Conservation (phyloP, 2,329 filamentous ascomycete species). For the Magnaporthiopsis rhizophila region DNA sequence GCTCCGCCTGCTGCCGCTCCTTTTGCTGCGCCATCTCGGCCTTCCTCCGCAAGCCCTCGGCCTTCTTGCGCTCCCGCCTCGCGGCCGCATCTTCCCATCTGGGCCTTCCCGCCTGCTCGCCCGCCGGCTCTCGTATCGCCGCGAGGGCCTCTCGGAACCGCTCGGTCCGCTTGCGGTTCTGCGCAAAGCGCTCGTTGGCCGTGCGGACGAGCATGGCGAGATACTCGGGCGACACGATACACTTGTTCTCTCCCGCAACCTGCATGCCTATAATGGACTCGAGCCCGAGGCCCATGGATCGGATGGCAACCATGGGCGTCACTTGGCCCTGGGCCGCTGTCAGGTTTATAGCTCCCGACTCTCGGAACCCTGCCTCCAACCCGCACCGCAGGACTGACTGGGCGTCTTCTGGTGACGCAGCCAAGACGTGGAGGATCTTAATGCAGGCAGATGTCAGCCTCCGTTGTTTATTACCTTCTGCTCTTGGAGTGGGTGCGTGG, state of each 20-base stretch:
- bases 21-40: background rate
- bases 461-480: no score
- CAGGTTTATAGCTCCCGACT: constrained; percentile 75
- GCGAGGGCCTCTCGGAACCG: constrained; percentile 50
- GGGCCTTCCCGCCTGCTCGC: constrained; percentile 20
- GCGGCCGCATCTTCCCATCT: constrained; percentile 47
- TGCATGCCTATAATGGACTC: constrained; percentile 69
- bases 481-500: no score
- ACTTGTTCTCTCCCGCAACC: constrained; percentile 29
- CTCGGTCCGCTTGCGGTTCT: constrained; percentile 60
- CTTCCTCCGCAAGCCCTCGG: constrained; percentile 40
- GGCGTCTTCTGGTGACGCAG: constrained; percentile 66
- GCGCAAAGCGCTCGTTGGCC: constrained; percentile 65
- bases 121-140: background rate
- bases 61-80: constrained; percentile 47
- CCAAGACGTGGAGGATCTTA: constrained; percentile 82
- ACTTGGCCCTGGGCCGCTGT: constrained; percentile 26
- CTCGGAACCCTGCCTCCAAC: constrained; percentile 76
- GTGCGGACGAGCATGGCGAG: constrained; percentile 59
- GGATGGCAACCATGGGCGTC: constrained; percentile 72
- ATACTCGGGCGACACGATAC: constrained; percentile 58
- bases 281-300: constrained; percentile 73
- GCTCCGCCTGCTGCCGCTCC: background rate
- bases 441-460: background rate
- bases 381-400: constrained; percentile 69